A percentile compares a stretch with the other conserved stretches of the same genome.
Evolutionary conservation across 306 rosid species (phyloP).

Genomic region (Corylus avellana): DNA sequence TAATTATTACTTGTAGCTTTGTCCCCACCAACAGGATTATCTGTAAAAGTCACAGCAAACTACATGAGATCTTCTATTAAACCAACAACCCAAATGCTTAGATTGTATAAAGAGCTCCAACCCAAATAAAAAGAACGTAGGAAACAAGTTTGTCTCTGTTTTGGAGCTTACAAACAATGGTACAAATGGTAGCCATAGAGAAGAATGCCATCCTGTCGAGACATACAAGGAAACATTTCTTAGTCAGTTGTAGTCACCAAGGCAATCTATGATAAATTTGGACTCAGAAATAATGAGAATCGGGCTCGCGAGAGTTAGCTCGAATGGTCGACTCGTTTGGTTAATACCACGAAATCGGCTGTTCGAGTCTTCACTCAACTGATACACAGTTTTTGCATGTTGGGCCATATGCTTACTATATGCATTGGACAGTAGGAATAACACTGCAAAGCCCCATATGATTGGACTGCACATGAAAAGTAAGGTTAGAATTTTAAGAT

Average conservation of each 20-base stretch:
- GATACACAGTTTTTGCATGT: too few relatives aligned
- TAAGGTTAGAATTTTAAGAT: conserved; percentile 7
- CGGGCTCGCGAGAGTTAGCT: too few relatives aligned
- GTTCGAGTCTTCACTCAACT: too few relatives aligned
- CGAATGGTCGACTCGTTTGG: too few relatives aligned
- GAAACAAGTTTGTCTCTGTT: neutral
- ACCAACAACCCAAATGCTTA: neutral
- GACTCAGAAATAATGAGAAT: neutral
- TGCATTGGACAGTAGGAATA: conserved; percentile 59
- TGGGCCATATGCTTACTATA: conserved; percentile 45
- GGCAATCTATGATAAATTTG: neutral
- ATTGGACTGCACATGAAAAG: conserved; percentile 61
- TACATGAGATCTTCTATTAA: neutral
- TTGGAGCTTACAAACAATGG: conserved; percentile 67
- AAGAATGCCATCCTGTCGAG: conserved; percentile 66
- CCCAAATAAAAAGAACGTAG: neutral
- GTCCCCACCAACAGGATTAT: conserved; percentile 73
- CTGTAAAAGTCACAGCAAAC: conserved; percentile 39
- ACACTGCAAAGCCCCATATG: conserved; percentile 73
- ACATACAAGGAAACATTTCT: conserved; percentile 4
- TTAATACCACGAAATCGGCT: too few relatives aligned
- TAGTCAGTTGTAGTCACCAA: conserved; percentile 4
- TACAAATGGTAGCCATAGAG: conserved; percentile 78
- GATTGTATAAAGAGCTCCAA: neutral
- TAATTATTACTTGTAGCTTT: conserved; percentile 70